phyloP scores from a whole-genome alignment of 352 stramenopile species.

The Pythium aristosporum region DNA sequence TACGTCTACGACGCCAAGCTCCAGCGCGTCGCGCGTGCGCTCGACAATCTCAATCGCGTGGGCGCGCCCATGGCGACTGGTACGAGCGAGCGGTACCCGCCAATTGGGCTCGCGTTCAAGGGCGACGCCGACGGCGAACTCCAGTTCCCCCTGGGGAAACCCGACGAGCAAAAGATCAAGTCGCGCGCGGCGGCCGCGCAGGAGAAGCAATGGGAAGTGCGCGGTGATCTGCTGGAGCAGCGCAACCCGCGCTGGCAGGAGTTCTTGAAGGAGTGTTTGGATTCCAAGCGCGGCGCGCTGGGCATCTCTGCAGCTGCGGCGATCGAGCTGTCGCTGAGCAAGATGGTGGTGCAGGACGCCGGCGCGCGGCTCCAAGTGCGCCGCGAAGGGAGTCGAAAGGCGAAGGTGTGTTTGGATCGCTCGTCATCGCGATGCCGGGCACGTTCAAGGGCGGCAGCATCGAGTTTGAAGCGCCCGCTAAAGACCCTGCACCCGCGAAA shows the following conservation, averaged over 20 bases:
- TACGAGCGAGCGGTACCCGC: not conserved
- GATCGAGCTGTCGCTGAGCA: not conserved
- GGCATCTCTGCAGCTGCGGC: not conserved
- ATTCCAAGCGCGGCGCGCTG: not conserved
- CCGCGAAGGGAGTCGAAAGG: not conserved
- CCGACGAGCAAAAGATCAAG: not conserved
- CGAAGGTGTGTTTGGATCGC: not conserved
- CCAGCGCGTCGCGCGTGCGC: not conserved
- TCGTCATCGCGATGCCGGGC: not conserved
- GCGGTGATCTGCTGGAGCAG: not conserved
- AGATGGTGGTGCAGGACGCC: not conserved
- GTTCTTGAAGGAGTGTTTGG: not conserved
- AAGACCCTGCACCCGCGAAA: too few species aligned
- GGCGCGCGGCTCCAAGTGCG: not conserved
- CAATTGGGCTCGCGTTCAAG: not conserved
- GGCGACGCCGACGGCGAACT: not conserved
- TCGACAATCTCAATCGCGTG: not conserved
- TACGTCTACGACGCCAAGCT: not conserved
- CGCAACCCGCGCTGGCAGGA: not conserved
- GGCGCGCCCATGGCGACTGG: not conserved
- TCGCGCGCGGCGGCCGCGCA: not conserved
- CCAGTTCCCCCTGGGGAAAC: not conserved
- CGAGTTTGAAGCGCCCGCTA: not conserved
- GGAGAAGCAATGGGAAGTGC: not conserved
- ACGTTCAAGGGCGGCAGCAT: slow-evolving; percentile 1